Conservation (phyloP, 768 basidiomycete species). For the Tephrocybe sp. region DNA sequence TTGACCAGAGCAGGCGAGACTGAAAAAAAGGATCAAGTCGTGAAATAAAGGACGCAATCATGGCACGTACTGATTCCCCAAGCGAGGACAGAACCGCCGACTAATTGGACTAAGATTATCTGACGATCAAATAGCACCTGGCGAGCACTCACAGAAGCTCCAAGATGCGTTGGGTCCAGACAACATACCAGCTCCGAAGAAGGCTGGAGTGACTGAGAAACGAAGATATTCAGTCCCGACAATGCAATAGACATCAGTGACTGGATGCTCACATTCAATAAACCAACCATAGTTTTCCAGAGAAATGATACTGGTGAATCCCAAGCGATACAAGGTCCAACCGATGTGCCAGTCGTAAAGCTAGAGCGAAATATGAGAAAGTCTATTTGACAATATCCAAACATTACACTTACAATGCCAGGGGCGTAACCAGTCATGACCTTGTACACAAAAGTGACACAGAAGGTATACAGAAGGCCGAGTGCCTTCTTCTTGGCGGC, state of each 20-base stretch:
- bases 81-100: constrained; percentile 51
- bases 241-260: constrained; percentile 1
- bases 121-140: not conserved
- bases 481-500: constrained; percentile 56
- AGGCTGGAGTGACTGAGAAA: constrained; percentile 46
- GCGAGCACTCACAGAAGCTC: constrained; percentile 43
- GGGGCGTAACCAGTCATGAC: constrained; percentile 57
- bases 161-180: constrained; percentile 55
- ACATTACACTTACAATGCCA: constrained; percentile 41
- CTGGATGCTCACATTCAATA: constrained; percentile 45
- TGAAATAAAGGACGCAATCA: not conserved
- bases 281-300: constrained; percentile 60
- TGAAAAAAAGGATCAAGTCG: constrained; percentile 13
- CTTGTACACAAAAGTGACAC: constrained; percentile 46
- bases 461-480: constrained; percentile 45
- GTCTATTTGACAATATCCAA: not conserved
- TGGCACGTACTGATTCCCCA: constrained; percentile 52
- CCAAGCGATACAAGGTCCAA: constrained; percentile 56
- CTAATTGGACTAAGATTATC: constrained; percentile 31
- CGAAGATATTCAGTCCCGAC: not conserved
- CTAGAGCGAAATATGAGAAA: constrained; percentile 19
- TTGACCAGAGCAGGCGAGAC: constrained; percentile 52
- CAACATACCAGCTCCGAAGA: constrained; percentile 59
- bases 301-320: constrained; percentile 57
- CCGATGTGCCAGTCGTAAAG: constrained; percentile 64